Evolutionary conservation across 2,329 filamentous ascomycete species (phyloP).

Genomic region (Alternaria ventricosa): DNA sequence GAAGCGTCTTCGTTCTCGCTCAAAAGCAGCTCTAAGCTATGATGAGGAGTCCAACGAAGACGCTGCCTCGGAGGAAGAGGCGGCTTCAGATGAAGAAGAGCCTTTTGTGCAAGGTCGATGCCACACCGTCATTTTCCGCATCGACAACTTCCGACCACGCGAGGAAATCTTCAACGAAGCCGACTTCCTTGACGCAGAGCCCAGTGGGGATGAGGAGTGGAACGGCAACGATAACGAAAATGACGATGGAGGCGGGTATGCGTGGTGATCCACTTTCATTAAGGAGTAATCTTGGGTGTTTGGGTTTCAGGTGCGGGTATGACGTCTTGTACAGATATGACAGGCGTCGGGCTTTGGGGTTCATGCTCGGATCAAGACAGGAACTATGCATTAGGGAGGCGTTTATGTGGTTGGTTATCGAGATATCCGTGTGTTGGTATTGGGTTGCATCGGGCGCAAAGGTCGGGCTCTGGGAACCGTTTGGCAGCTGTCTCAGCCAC

Average conservation of each 20-base stretch:
- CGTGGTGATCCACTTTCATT: slow-evolving; percentile 25
- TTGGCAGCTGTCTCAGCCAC: slow-evolving; percentile 8
- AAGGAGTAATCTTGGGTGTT: background rate
- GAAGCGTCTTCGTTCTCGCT: slow-evolving; percentile 40
- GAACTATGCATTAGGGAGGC: slow-evolving; percentile 25
- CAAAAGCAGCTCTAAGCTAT: slow-evolving; percentile 31
- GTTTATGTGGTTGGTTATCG: slow-evolving; percentile 14
- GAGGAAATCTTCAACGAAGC: slow-evolving; percentile 73
- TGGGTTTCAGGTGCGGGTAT: background rate
- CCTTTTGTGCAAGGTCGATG: slow-evolving; percentile 71
- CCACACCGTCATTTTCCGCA: slow-evolving; percentile 71
- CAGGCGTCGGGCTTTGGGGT: background rate
- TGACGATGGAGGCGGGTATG: slow-evolving; percentile 47
- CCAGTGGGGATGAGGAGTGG: slow-evolving; percentile 64
- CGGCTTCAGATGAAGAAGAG: slow-evolving; percentile 21
- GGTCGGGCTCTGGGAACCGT: slow-evolving; percentile 25
- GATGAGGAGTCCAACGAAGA: slow-evolving; percentile 41
- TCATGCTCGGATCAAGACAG: background rate
- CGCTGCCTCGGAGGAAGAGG: slow-evolving; percentile 24
- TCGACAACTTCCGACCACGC: slow-evolving; percentile 77
- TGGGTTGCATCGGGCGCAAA: slow-evolving; percentile 23
- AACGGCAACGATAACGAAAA: slow-evolving; percentile 62
- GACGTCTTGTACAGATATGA: background rate
- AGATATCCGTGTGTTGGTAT: slow-evolving; percentile 22
- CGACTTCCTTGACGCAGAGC: slow-evolving; percentile 72